Conservation (phyloP, 495 filamentous ascomycete genomes). For the Hamigera avellanea region DNA sequence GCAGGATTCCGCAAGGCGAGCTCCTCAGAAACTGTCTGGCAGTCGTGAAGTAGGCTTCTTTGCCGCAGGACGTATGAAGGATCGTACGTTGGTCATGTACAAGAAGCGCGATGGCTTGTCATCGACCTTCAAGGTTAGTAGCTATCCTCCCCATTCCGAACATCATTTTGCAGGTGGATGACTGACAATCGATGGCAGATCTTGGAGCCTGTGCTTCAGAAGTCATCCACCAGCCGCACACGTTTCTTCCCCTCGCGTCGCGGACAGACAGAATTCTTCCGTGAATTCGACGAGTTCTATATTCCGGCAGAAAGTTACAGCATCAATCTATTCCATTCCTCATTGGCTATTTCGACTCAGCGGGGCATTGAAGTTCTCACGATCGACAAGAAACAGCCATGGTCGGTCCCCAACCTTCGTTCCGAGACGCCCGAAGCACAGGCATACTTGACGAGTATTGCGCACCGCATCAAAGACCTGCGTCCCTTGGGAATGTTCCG, state of each 20-base stretch:
- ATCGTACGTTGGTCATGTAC: conserved; percentile 86
- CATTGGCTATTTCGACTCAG: conserved; percentile 79
- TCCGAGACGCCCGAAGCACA: conserved; percentile 33
- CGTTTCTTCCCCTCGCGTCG: conserved; percentile 53
- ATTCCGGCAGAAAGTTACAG: conserved; percentile 92
- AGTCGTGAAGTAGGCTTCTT: conserved; percentile 91
- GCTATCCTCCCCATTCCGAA: conserved; percentile 1
- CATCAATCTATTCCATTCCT: conserved; percentile 90
- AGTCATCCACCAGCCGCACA: conserved; percentile 43
- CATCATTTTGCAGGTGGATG: not conserved
- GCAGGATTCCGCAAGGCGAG: conserved; percentile 53
- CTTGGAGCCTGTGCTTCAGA: conserved; percentile 89
- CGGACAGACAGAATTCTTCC: conserved; percentile 87
- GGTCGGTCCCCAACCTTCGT: conserved; percentile 78
- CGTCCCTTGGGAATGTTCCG: conserved; percentile 93
- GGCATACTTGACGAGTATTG: conserved; percentile 68
- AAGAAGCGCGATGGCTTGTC: conserved; percentile 88
- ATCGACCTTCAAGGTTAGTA: conserved; percentile 84
- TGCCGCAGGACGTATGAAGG: conserved; percentile 91
- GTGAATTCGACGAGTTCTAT: conserved; percentile 97
- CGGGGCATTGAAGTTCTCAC: conserved; percentile 95
- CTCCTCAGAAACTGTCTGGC: conserved; percentile 84
- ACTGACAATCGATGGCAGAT: no score
- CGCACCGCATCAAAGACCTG: conserved; percentile 64
- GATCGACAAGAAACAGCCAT: conserved; percentile 88